Percentiles rank a stretch among this genome's conserved stretches.
phyloP scores from a whole-genome alignment of 495 filamentous ascomycete species.

The Daldinia decipiens region DNA sequence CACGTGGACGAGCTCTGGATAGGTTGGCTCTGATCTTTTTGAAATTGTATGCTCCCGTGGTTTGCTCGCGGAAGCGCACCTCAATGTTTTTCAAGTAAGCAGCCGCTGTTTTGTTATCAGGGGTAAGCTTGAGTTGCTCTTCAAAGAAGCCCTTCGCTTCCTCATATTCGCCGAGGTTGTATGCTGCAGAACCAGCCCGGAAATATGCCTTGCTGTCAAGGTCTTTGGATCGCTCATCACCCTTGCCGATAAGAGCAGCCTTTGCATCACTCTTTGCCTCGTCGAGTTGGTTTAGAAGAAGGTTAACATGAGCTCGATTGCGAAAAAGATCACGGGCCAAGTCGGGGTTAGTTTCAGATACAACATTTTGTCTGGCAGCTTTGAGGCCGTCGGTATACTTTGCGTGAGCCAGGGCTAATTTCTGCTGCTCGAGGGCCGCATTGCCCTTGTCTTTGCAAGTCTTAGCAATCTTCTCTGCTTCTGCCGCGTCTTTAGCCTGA shows the following conservation, averaged over 20 bases:
- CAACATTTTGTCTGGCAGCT: conserved; percentile 26
- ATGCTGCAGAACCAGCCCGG: conserved; percentile 55
- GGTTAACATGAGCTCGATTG: conserved; percentile 43
- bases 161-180: conserved; percentile 51
- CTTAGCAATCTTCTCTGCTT: conserved; percentile 39
- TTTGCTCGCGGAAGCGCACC: conserved; percentile 44
- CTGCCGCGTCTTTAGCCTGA: not conserved
- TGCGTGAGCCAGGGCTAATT: conserved; percentile 44
- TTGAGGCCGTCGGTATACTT: conserved; percentile 50
- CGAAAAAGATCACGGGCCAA: conserved; percentile 33
- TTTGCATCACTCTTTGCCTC: conserved; percentile 50
- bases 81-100: conserved; percentile 43
- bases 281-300: conserved; percentile 47
- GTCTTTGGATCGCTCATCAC: conserved; percentile 43
- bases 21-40: conserved; percentile 45
- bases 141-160: conserved; percentile 37
- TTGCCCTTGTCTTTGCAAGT: conserved; percentile 52
- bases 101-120: conserved; percentile 40
- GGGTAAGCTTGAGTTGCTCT: conserved; percentile 47
- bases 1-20: conserved; percentile 41
- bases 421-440: conserved; percentile 44
- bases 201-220: conserved; percentile 57
- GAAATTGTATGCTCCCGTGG: conserved; percentile 55
- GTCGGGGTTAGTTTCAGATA: conserved; percentile 9
- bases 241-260: conserved; percentile 41